Evolutionary conservation across 352 stramenopile species (phyloP).

Genomic region (Phytophthora constricta): DNA sequence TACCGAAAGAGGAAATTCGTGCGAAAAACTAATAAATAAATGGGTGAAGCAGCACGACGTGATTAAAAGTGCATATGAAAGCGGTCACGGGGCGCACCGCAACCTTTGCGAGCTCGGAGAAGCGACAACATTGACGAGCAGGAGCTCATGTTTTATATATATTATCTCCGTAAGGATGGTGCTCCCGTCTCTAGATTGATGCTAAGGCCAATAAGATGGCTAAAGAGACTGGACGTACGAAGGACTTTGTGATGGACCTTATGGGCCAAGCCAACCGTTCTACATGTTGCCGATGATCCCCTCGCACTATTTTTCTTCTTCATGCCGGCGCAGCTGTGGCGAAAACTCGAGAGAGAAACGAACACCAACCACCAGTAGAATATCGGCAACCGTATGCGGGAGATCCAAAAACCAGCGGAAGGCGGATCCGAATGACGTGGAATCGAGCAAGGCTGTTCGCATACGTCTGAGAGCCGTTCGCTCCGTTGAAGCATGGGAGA

Average conservation of each 20-base stretch:
- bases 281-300: not conserved
- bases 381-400: not conserved
- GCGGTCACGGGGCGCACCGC: too few species aligned
- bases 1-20: too few species aligned
- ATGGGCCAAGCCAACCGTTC: not conserved
- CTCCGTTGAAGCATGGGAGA: not conserved
- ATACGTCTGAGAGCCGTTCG: not conserved
- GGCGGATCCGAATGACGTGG: not conserved
- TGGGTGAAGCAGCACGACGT: too few species aligned
- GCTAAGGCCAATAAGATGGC: too few species aligned
- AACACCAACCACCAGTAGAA: not conserved
- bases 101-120: too few species aligned
- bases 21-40: too few species aligned
- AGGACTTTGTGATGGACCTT: not conserved
- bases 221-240: too few species aligned
- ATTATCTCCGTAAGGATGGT: too few species aligned
- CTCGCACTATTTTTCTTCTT: not conserved
- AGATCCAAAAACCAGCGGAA: not conserved
- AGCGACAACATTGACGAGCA: too few species aligned
- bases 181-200: too few species aligned
- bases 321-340: not conserved
- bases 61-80: too few species aligned
- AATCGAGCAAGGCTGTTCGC: not conserved
- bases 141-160: too few species aligned
- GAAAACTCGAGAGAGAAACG: not conserved